Evolutionary conservation across 2,329 filamentous ascomycete genomes (phyloP).

Genomic region (Xylariomycetidae sp.): DNA sequence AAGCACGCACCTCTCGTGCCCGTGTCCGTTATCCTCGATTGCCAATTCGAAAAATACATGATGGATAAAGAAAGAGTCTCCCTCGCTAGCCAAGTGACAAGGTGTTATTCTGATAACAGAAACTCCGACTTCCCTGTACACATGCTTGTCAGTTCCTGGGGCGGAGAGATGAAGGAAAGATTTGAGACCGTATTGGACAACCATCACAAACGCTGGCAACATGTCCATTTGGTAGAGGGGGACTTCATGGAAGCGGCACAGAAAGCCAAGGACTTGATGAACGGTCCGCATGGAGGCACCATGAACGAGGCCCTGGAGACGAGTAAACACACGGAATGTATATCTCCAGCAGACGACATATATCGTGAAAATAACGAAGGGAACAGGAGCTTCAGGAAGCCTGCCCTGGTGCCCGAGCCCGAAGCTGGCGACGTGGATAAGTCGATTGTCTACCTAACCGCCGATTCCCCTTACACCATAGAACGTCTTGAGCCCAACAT

Average conservation of each 20-base stretch:
- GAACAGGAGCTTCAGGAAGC: conserved; percentile 27
- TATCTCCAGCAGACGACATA: not conserved
- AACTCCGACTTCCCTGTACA: conserved; percentile 64
- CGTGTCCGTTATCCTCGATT: conserved; percentile 81
- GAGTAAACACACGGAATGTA: conserved; percentile 11
- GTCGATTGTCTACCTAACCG: conserved; percentile 78
- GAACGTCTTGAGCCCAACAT: conserved; percentile 80
- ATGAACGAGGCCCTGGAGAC: conserved; percentile 54
- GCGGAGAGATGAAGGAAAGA: conserved; percentile 67
- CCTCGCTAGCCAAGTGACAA: conserved; percentile 75
- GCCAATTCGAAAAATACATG: conserved; percentile 90
- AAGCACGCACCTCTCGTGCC: conserved; percentile 51
- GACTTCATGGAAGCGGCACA: conserved; percentile 69
- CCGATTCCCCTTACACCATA: conserved; percentile 84
- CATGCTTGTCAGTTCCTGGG: conserved; percentile 73
- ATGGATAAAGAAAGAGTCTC: conserved; percentile 79
- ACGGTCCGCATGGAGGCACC: conserved; percentile 46
- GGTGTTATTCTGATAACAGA: conserved; percentile 85
- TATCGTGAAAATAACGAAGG: conserved; percentile 25
- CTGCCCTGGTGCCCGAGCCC: conserved; percentile 17
- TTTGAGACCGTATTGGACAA: conserved; percentile 72
- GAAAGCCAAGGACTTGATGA: conserved; percentile 66
- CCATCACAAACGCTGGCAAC: conserved; percentile 75
- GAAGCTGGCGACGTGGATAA: conserved; percentile 30
- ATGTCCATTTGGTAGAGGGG: conserved; percentile 65